A percentile compares a stretch with the other conserved stretches of the same genome.
Conservation (phyloP, 2,329 filamentous ascomycete genomes). For the Grosmannia huntii region DNA sequence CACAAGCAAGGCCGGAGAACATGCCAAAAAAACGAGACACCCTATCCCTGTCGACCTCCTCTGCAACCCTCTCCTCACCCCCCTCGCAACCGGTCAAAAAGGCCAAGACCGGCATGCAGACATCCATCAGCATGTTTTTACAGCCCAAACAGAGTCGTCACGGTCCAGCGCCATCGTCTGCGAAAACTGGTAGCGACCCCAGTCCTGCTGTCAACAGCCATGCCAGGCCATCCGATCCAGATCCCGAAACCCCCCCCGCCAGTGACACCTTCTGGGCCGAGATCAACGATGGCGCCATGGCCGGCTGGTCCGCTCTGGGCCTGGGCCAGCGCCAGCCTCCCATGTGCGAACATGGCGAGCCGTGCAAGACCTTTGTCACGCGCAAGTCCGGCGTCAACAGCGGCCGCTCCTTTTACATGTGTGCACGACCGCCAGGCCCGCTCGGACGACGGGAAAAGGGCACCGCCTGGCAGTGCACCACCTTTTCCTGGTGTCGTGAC, state of each 20-base stretch:
- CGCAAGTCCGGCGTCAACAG: conserved; percentile 82
- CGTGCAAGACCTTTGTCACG: conserved; percentile 70
- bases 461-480: conserved; percentile 77
- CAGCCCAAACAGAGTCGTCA: not conserved
- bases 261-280: not conserved
- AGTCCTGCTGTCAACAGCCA: no score
- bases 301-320: conserved; percentile 76
- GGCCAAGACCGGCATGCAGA: conserved; percentile 8
- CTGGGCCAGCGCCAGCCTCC: conserved; percentile 48
- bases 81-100: conserved; percentile 3
- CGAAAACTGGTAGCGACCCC: no score
- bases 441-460: conserved; percentile 73
- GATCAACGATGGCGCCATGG: conserved; percentile 46
- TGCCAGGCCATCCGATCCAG: no score
- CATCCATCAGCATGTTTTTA: conserved; percentile 11
- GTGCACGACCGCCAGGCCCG: conserved; percentile 63
- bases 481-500: conserved; percentile 62
- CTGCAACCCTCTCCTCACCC: no score
- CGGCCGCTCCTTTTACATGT: conserved; percentile 55
- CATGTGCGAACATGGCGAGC: conserved; percentile 76
- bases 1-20: no score
- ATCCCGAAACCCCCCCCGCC: no score
- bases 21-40: no score
- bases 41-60: no score
- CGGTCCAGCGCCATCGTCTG: not conserved